Evolutionary conservation across 2,329 filamentous ascomycete genomes (phyloP).

Genomic region (Fusarium nurragi): DNA sequence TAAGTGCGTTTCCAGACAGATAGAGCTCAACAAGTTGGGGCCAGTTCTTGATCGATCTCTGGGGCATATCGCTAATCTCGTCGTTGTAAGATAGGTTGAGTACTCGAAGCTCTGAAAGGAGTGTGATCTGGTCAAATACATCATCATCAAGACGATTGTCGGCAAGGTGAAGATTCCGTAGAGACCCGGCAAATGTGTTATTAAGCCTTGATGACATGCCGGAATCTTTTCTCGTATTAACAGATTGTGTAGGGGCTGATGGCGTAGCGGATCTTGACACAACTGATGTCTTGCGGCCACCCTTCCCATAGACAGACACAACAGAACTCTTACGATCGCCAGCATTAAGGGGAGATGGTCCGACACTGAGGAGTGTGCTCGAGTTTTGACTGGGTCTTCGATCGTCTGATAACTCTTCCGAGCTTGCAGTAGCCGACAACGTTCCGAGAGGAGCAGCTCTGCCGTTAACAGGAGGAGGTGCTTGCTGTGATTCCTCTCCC

Average conservation of each 20-base stretch:
- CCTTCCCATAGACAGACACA: conserved; percentile 80
- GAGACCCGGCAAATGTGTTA: conserved; percentile 87
- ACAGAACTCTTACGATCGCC: conserved; percentile 83
- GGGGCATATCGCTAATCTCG: conserved; percentile 85
- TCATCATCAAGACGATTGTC: conserved; percentile 96
- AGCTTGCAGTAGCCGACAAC: conserved; percentile 72
- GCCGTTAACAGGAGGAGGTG: conserved; percentile 51
- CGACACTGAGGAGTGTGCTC: conserved; percentile 77
- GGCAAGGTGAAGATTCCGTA: conserved; percentile 86
- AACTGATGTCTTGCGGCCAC: conserved; percentile 85
- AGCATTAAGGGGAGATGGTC: conserved; percentile 72
- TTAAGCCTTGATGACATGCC: conserved; percentile 80
- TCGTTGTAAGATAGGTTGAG: conserved; percentile 96
- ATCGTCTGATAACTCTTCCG: conserved; percentile 76
- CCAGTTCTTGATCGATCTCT: conserved; percentile 88
- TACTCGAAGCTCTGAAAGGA: conserved; percentile 83
- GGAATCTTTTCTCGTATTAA: conserved; percentile 82
- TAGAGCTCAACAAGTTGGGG: conserved; percentile 91
- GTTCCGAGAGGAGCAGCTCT: conserved; percentile 54
- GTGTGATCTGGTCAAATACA: conserved; percentile 88
- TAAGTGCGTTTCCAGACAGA: conserved; percentile 93
- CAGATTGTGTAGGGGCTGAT: conserved; percentile 59
- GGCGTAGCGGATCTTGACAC: conserved; percentile 72
- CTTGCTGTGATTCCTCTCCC: conserved; percentile 56
- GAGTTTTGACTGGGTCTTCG: conserved; percentile 88